Conservation (phyloP, 495 filamentous ascomycete species). For the Hypoxylon subgilvum region DNA sequence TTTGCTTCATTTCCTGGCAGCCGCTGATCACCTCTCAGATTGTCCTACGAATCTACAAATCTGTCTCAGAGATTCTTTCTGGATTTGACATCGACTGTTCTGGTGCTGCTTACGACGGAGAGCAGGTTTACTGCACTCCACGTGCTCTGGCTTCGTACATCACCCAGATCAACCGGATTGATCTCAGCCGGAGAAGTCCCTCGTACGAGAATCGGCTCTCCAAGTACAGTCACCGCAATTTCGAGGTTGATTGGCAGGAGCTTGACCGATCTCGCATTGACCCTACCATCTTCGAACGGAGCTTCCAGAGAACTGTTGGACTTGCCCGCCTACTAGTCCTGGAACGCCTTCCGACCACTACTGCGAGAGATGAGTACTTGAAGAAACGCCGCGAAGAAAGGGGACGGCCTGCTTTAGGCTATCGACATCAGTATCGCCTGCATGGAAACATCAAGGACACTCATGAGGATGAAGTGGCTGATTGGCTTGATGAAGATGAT, state of each 20-base stretch:
- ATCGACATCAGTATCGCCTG: constrained; percentile 42
- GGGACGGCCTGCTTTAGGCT: constrained; percentile 58
- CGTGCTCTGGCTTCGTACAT: constrained; percentile 74
- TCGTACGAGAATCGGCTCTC: constrained; percentile 88
- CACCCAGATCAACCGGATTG: constrained; percentile 79
- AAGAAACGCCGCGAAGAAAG: constrained; percentile 70
- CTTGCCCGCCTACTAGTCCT: constrained; percentile 81
- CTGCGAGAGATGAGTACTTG: constrained; percentile 69
- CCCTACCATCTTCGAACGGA: constrained; percentile 83
- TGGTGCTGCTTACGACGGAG: constrained; percentile 78
- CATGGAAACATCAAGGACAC: constrained; percentile 71
- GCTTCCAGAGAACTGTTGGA: constrained; percentile 72
- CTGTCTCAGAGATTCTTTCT: constrained; percentile 78
- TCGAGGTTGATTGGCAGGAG: constrained; percentile 78
- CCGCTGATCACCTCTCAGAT: no score
- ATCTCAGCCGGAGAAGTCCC: constrained; percentile 77
- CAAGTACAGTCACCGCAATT: constrained; percentile 82
- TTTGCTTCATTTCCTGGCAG: no score
- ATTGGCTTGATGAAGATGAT: constrained; percentile 77
- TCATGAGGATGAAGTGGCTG: constrained; percentile 77
- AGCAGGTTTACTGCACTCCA: constrained; percentile 74
- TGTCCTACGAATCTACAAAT: constrained; percentile 82
- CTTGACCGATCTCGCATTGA: constrained; percentile 76
- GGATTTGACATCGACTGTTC: constrained; percentile 88
- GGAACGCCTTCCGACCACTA: constrained; percentile 71